Percentiles rank a stretch among this genome's conserved stretches.
These are phyloP conservation scores for Didymella sp. DNA, from an alignment of 2,329 filamentous ascomycete species.

Conservation along the genomic window DNA sequence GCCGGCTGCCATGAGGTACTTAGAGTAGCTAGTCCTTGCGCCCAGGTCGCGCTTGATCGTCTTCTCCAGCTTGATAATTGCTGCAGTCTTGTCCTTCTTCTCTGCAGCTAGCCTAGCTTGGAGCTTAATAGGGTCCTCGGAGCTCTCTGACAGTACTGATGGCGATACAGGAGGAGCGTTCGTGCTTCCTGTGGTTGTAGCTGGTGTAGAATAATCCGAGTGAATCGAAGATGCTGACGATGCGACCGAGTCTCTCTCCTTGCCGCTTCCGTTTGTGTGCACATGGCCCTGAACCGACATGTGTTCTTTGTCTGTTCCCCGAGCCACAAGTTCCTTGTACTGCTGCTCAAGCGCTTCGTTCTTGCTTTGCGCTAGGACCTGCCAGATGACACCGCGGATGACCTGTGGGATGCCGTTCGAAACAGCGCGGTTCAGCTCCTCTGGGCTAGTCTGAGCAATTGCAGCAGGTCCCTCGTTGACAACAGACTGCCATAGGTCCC, in stretches of 20 bases:
- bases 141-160: slow-evolving; percentile 60
- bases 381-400: slow-evolving; percentile 98
- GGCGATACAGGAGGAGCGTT: slow-evolving; percentile 54
- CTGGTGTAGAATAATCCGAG: slow-evolving; percentile 74
- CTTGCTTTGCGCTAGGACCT: slow-evolving; percentile 94
- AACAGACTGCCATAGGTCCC: slow-evolving; percentile 96
- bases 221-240: slow-evolving; percentile 87
- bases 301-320: slow-evolving; percentile 79
- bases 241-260: slow-evolving; percentile 70
- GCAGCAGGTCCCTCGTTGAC: slow-evolving; percentile 93
- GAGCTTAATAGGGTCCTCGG: slow-evolving; percentile 69
- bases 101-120: slow-evolving; percentile 70
- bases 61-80: slow-evolving; percentile 86
- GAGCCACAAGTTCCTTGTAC: slow-evolving; percentile 81
- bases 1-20: slow-evolving; percentile 88
- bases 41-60: slow-evolving; percentile 89
- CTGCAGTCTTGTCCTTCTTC: slow-evolving; percentile 75
- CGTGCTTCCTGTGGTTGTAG: slow-evolving; percentile 58
- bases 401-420: slow-evolving; percentile 92
- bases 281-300: slow-evolving; percentile 33
- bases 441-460: slow-evolving; percentile 83
- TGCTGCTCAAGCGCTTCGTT: slow-evolving; percentile 85
- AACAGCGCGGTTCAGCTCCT: slow-evolving; percentile 89
- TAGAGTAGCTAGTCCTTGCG: slow-evolving; percentile 92
- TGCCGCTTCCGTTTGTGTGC: slow-evolving; percentile 56